Conservation (phyloP, 108 stramenopile genomes). For the Cyclotella distinguenda region DNA sequence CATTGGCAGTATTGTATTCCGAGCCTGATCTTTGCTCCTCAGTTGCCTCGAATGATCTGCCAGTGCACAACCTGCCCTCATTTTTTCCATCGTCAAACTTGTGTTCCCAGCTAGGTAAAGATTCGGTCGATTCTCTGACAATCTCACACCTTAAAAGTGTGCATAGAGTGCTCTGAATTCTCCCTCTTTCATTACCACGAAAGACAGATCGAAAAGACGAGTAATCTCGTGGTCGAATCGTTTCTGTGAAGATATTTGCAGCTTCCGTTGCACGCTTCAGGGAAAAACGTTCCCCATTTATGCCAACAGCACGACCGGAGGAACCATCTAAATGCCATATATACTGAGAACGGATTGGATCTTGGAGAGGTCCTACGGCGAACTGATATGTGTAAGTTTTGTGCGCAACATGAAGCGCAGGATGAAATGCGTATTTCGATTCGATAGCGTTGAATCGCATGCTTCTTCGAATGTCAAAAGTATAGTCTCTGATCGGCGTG, state of each 20-base stretch:
- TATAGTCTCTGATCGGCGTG: slow-evolving; percentile 1
- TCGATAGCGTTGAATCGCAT: neutral
- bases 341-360: slow-evolving; percentile 56
- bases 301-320: slow-evolving; percentile 42
- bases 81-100: neutral
- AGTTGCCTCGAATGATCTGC: too few relatives aligned
- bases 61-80: slow-evolving; percentile 25
- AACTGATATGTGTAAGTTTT: slow-evolving; percentile 76
- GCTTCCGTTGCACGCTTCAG: slow-evolving; percentile 34
- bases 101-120: slow-evolving; percentile 47
- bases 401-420: slow-evolving; percentile 54
- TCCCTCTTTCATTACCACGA: slow-evolving; percentile 53
- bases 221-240: slow-evolving; percentile 48
- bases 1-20: slow-evolving; percentile 11
- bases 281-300: slow-evolving; percentile 43
- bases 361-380: slow-evolving; percentile 57
- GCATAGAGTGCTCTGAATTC: slow-evolving; percentile 50
- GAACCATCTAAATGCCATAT: slow-evolving; percentile 65
- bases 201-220: slow-evolving; percentile 70
- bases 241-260: slow-evolving; percentile 30
- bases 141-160: slow-evolving; percentile 44
- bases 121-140: slow-evolving; percentile 20
- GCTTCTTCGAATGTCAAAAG: neutral
- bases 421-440: slow-evolving; percentile 58
- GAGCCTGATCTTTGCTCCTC: too few relatives aligned